Evolutionary conservation across 805 yeast species (phyloP), one percentile per base, ranked within the genome.

Genomic region (Maudiozyma pseudohumilis): DNA sequence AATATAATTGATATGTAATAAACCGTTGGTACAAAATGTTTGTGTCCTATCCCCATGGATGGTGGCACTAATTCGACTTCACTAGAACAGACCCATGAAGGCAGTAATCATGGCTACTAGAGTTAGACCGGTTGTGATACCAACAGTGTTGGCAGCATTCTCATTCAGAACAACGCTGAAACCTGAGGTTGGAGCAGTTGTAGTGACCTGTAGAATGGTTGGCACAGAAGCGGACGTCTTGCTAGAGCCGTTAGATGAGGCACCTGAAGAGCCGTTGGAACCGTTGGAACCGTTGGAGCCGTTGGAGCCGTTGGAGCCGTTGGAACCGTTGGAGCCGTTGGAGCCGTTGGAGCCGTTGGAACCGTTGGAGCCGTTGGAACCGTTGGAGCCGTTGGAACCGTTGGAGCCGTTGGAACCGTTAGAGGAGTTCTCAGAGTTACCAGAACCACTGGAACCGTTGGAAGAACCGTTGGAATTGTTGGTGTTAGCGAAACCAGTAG

Each of bases 401-500:
- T 28, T 28, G 19, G 30, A 28, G 3, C 20, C 15, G 17, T 44
- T 33, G 9, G 42, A 32, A 9, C 40, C 27, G 24, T 43, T n/a
- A n/a, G n/a, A n/a, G n/a, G n/a, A n/a, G n/a, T n/a, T 23, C 25
- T 23, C 11, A 11, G 25, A 23, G 11, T 11, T 23, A 23, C 34
- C 25, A 18, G 34, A 26, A 12, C 22, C 3, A 5, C 11, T 23
- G 16, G 48, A 29, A 25, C 34, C 21, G 2, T 28, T 28, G 16
- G 34, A 19, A 20, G 34, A 13, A 31, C 18, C 15, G 12, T 16
- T 18, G 22, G 32, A 16, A 17, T 9, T 29, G 6, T 44, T 33
- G 9, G 43, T 35, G 10, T 40, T 27, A 26, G 44, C 8, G n/a
- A n/a, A n/a, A 17, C 47, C 30, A 17, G 45, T 35, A 15, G 49